Evolutionary conservation across 1,284 basidiomycete genomes (phyloP).

Genomic region (Pterulicium gracile): DNA sequence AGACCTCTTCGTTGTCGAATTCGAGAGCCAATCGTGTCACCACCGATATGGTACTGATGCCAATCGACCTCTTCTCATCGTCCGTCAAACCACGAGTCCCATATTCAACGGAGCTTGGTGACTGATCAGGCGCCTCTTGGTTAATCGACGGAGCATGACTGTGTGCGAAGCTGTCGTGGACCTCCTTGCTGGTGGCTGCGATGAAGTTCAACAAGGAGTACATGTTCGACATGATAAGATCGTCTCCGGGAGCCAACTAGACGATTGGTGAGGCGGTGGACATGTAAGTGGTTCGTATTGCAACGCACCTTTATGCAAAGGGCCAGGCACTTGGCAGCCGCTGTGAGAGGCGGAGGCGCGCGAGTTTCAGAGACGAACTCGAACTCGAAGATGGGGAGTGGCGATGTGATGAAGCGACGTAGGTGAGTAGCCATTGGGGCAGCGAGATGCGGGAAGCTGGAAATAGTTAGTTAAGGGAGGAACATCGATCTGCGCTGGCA

Average conservation of each 20-base stretch:
- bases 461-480: slow-evolving; percentile 6
- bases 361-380: slow-evolving; percentile 68
- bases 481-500: neutral
- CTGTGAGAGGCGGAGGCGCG: slow-evolving; percentile 66
- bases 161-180: slow-evolving; percentile 38
- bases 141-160: slow-evolving; percentile 35
- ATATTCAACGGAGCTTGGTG: neutral
- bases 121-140: slow-evolving; percentile 39
- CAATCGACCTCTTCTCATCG: slow-evolving; percentile 76
- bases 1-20: slow-evolving; percentile 71
- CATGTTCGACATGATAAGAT: slow-evolving; percentile 90
- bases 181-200: slow-evolving; percentile 68
- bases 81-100: slow-evolving; percentile 63
- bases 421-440: slow-evolving; percentile 71
- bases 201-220: slow-evolving; percentile 93
- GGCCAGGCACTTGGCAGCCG: slow-evolving; percentile 84
- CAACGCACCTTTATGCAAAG: slow-evolving; percentile 71
- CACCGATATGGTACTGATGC: slow-evolving; percentile 85
- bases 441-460: slow-evolving; percentile 75
- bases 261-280: slow-evolving; percentile 3
- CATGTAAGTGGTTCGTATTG: neutral
- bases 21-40: slow-evolving; percentile 78
- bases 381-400: slow-evolving; percentile 81
- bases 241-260: slow-evolving; percentile 79
- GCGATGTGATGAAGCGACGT: slow-evolving; percentile 82